Percentiles rank a stretch among this genome's conserved stretches.
phyloP scores from a whole-genome alignment of 306 rosid genomes.

The Cucumis melo region DNA sequence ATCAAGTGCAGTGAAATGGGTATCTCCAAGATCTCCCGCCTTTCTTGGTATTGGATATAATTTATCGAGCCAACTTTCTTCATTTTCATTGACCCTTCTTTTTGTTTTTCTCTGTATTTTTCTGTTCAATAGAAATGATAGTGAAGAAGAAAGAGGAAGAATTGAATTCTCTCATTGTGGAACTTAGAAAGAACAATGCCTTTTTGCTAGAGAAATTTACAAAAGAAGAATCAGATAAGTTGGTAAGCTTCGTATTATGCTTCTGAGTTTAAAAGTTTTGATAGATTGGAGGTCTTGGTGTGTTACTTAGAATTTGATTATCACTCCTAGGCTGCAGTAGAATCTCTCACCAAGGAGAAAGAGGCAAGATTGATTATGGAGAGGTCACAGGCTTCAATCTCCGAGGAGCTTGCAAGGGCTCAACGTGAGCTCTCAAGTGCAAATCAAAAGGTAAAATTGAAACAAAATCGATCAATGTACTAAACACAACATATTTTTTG shows the following conservation, averaged over 20 bases:
- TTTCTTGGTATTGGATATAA: not conserved
- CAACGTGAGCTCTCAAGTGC: constrained; percentile 83
- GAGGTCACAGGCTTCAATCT: constrained; percentile 53
- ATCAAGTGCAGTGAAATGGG: constrained; percentile 62
- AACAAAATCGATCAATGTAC: not conserved
- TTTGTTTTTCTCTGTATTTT: not conserved
- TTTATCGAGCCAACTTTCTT: not conserved
- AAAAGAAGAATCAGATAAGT: constrained; percentile 69
- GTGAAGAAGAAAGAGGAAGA: constrained; percentile 85
- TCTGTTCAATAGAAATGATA: constrained; percentile 30
- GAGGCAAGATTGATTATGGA: constrained; percentile 64
- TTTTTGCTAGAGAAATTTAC: constrained; percentile 61
- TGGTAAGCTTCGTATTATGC: constrained; percentile 35
- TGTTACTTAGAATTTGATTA: constrained; percentile 2
- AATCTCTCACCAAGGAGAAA: constrained; percentile 59
- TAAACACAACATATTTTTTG: not conserved
- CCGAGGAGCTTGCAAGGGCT: constrained; percentile 72
- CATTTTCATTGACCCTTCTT: not conserved
- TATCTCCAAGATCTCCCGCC: constrained; percentile 11
- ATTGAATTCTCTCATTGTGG: constrained; percentile 54
- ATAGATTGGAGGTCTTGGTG: not conserved
- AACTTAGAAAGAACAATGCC: constrained; percentile 60
- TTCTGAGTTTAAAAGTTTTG: not conserved
- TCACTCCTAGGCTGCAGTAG: constrained; percentile 52
- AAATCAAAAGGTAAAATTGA: constrained; percentile 63